Percentiles rank a stretch among this genome's conserved stretches.
Conservation (phyloP, 805 yeast species). For the Kodamaea kaohsiungensis region DNA sequence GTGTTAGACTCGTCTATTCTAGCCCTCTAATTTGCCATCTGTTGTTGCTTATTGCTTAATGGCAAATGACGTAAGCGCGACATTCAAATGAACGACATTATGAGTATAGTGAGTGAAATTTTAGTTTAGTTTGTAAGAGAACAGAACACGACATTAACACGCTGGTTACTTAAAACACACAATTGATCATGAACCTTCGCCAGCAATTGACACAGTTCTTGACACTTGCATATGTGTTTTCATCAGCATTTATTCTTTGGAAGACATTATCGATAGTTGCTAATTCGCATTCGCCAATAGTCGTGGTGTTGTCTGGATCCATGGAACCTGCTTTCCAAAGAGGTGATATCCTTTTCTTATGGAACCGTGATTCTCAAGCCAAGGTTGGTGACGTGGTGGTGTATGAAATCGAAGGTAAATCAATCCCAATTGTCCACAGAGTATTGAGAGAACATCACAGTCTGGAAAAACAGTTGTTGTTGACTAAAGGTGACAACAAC, state of each 20-base stretch:
- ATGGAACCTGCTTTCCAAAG: constrained; percentile 99
- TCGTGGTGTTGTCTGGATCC: constrained; percentile 95
- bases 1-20: not conserved
- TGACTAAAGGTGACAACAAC: constrained; percentile 97
- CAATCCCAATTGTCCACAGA: constrained; percentile 96
- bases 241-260: constrained; percentile 93
- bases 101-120: not conserved
- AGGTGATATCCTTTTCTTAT: constrained; percentile 88
- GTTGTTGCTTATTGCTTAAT: too few relatives aligned
- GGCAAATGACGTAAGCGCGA: not conserved
- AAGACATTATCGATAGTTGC: constrained; percentile 74
- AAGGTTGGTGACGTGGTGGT: constrained; percentile 93
- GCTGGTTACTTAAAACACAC: not conserved
- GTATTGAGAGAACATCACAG: constrained; percentile 82
- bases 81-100: not conserved
- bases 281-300: constrained; percentile 89
- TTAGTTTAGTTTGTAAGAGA: not conserved
- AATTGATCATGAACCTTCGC: constrained; percentile 53
- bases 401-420: constrained; percentile 74
- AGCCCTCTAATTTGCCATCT: not conserved
- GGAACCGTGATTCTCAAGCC: constrained; percentile 74
- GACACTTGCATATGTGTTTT: constrained; percentile 72
- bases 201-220: constrained; percentile 65
- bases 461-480: constrained; percentile 59
- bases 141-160: constrained; percentile 5